Conservation (phyloP, 768 basidiomycete genomes). For the Leccinum sublutescens region DNA sequence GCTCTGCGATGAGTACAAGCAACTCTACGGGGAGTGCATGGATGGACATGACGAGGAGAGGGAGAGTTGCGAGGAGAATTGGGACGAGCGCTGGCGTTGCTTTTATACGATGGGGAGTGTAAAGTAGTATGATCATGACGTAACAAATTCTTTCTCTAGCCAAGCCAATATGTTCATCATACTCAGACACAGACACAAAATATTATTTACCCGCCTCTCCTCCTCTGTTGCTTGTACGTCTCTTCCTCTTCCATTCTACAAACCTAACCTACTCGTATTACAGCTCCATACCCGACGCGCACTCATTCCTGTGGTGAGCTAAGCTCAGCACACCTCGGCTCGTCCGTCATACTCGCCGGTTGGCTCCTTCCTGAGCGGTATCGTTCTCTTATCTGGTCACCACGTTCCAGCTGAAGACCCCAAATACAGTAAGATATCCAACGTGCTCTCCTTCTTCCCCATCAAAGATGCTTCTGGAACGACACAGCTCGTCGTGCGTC, state of each 20-base stretch:
- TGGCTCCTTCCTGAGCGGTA: conserved; percentile 84
- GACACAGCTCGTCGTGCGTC: conserved; percentile 73
- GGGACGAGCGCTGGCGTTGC: neutral
- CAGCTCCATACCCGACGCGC: conserved; percentile 56
- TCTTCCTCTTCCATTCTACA: neutral
- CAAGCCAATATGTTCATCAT: conserved; percentile 10
- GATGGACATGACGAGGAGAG: conserved; percentile 39
- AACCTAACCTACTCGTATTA: too few relatives aligned
- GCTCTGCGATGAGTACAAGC: conserved; percentile 49
- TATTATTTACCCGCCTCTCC: neutral
- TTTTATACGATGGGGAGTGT: neutral
- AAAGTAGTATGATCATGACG: conserved; percentile 11
- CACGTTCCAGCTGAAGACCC: conserved; percentile 35
- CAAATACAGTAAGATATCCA: conserved; percentile 59
- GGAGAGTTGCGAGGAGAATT: neutral
- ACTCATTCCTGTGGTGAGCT: conserved; percentile 69
- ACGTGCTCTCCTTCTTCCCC: conserved; percentile 78
- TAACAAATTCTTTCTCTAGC: conserved; percentile 9
- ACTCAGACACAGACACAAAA: neutral
- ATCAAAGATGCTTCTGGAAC: conserved; percentile 77
- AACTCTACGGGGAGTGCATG: conserved; percentile 59
- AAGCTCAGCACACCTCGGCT: conserved; percentile 48
- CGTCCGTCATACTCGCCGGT: conserved; percentile 69
- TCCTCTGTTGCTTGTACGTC: neutral
- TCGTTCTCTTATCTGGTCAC: conserved; percentile 32